These are phyloP conservation scores for Moricandia arvensis DNA, from an alignment of 345 rosid species.

Conservation along the genomic window DNA sequence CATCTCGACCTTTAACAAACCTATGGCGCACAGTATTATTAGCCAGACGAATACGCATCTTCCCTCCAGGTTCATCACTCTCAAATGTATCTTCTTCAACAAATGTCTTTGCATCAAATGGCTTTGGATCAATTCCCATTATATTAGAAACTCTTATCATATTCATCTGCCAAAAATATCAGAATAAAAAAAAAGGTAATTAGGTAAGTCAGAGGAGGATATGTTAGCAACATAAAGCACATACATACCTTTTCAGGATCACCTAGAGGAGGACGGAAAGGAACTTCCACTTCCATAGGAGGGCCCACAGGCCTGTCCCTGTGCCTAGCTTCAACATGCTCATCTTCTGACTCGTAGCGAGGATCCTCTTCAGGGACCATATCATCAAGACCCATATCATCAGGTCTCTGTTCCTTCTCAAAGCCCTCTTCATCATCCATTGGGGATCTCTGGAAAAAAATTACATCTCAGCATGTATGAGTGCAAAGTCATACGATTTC, in stretches of 20 bases:
- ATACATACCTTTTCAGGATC: conserved; percentile 62
- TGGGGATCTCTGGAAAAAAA: conserved; percentile 58
- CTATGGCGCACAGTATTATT: conserved; percentile 94
- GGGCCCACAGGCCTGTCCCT: conserved; percentile 91
- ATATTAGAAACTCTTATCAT: conserved; percentile 92
- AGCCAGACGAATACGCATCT: conserved; percentile 78
- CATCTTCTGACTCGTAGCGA: conserved; percentile 83
- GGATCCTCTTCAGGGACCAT: conserved; percentile 68
- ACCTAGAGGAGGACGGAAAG: conserved; percentile 79
- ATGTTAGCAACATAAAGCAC: conserved; percentile 2
- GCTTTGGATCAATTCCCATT: conserved; percentile 92
- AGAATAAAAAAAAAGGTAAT: conserved; percentile 6
- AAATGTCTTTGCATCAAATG: conserved; percentile 89
- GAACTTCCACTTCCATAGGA: conserved; percentile 85
- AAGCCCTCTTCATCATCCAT: conserved; percentile 79
- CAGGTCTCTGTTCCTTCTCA: conserved; percentile 64
- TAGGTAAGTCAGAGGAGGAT: background rate
- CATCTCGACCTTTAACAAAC: conserved; percentile 62
- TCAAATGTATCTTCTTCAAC: conserved; percentile 89
- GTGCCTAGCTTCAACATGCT: conserved; percentile 62
- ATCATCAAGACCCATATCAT: conserved; percentile 53
- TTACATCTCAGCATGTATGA: background rate
- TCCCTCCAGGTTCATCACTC: conserved; percentile 79
- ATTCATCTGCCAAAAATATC: conserved; percentile 62
- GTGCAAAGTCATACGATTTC: background rate